A percentile compares a stretch with the other conserved stretches of the same genome.
phyloP scores from a whole-genome alignment of 169 alveolate genomes.

The Theileria equi region DNA sequence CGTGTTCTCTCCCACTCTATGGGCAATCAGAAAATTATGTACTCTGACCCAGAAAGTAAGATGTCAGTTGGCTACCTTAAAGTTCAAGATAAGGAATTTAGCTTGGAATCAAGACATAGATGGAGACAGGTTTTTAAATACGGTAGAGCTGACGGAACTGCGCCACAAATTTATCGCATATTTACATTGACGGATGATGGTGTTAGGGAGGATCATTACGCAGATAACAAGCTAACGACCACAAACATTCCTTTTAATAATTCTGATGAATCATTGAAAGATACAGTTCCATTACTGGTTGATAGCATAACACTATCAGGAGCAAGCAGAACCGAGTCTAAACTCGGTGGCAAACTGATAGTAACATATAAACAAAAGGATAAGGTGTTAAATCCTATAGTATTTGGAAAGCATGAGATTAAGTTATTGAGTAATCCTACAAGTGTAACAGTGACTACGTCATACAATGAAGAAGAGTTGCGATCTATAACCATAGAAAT shows the following conservation, averaged over 20 bases:
- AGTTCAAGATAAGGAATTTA: conserved; percentile 5
- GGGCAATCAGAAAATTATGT: background rate
- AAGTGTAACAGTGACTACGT: background rate
- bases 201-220: background rate
- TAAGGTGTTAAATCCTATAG: conserved; percentile 30
- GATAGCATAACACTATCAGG: conserved; percentile 12
- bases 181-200: conserved; percentile 14
- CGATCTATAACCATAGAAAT: conserved; percentile 1
- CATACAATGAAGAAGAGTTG: background rate
- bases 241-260: background rate
- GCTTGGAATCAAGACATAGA: background rate
- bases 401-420: conserved; percentile 58
- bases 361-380: background rate
- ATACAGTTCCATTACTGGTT: conserved; percentile 3
- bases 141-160: background rate
- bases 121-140: conserved; percentile 24
- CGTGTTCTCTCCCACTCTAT: background rate
- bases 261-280: background rate
- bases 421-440: conserved; percentile 1
- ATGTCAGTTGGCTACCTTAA: conserved; percentile 8
- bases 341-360: conserved; percentile 4
- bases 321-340: background rate
- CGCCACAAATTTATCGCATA: background rate
- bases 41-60: background rate
- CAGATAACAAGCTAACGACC: background rate